Evolutionary conservation across 495 filamentous ascomycete species (phyloP).

Genomic region (Podospora didyma): DNA sequence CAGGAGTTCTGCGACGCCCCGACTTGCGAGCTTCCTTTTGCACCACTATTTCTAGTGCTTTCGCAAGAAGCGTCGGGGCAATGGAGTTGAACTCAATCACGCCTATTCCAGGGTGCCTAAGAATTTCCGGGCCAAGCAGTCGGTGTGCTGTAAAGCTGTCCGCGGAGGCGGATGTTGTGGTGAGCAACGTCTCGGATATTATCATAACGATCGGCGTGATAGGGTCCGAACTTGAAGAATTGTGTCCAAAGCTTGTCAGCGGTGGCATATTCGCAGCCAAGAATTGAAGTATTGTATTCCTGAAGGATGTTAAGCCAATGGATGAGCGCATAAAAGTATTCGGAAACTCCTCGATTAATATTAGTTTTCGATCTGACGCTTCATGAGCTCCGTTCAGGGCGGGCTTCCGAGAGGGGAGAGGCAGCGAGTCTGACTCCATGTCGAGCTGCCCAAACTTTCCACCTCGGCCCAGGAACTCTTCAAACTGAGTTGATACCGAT

Average conservation of each 20-base stretch:
- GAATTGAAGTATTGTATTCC: slow-evolving; percentile 68
- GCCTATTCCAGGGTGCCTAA: slow-evolving; percentile 67
- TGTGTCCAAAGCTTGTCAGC: slow-evolving; percentile 30
- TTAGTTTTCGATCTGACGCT: slow-evolving; percentile 44
- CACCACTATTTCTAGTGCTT: slow-evolving; percentile 74
- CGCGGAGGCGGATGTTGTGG: slow-evolving; percentile 66
- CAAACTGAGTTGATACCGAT: slow-evolving; percentile 72
- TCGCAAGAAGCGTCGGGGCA: slow-evolving; percentile 79
- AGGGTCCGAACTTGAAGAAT: slow-evolving; percentile 25
- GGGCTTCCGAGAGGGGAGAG: slow-evolving; percentile 14
- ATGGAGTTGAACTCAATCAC: slow-evolving; percentile 89
- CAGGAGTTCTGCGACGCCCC: slow-evolving; percentile 61
- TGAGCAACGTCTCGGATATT: slow-evolving; percentile 80
- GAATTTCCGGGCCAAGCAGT: slow-evolving; percentile 78
- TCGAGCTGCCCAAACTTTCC: slow-evolving; percentile 76
- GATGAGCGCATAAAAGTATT: slow-evolving; percentile 70
- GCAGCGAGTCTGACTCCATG: slow-evolving; percentile 40
- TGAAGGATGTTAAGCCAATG: slow-evolving; percentile 65
- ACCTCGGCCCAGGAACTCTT: slow-evolving; percentile 80
- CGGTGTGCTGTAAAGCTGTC: slow-evolving; percentile 90
- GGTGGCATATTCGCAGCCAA: slow-evolving; percentile 57
- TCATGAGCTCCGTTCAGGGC: background rate
- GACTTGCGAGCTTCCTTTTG: slow-evolving; percentile 74
- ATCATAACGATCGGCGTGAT: slow-evolving; percentile 80
- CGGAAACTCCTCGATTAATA: slow-evolving; percentile 93